phyloP scores from a whole-genome alignment of 2,329 filamentous ascomycete genomes.

The Claviceps sp. region DNA sequence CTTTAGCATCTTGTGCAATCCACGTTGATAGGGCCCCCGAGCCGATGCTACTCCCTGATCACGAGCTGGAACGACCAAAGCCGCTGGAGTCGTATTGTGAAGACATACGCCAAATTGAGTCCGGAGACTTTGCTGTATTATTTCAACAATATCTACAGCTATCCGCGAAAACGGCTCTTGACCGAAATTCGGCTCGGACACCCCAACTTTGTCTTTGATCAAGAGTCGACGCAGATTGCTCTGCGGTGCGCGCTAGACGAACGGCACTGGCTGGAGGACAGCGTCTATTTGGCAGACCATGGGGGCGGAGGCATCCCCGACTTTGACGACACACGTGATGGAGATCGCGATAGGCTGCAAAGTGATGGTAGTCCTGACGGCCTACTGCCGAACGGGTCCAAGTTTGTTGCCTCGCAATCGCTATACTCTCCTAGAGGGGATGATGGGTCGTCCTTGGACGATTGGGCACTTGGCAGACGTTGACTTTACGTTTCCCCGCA shows the following conservation, averaged over 20 bases:
- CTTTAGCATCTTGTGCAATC: slow-evolving; percentile 11
- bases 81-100: slow-evolving; percentile 25
- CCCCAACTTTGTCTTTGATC: slow-evolving; percentile 29
- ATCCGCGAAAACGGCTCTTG: slow-evolving; percentile 31
- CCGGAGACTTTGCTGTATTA: slow-evolving; percentile 37
- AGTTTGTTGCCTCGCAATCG: slow-evolving; percentile 17
- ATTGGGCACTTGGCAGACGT: slow-evolving; percentile 11
- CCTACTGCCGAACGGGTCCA: slow-evolving; percentile 17
- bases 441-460: slow-evolving; percentile 23
- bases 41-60: slow-evolving; percentile 18
- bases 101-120: slow-evolving; percentile 35
- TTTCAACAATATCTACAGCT: slow-evolving; percentile 32
- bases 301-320: slow-evolving; percentile 27
- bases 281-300: slow-evolving; percentile 21
- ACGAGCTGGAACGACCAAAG: slow-evolving; percentile 24
- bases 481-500: slow-evolving; percentile 10
- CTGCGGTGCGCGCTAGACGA: slow-evolving; percentile 25
- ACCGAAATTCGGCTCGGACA: slow-evolving; percentile 25
- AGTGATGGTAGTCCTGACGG: slow-evolving; percentile 26
- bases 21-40: slow-evolving; percentile 12
- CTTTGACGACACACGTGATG: slow-evolving; percentile 25
- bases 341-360: slow-evolving; percentile 15
- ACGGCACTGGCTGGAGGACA: slow-evolving; percentile 19
- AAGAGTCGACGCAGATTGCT: slow-evolving; percentile 29
- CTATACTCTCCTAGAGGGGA: slow-evolving; percentile 27